phyloP scores from a whole-genome alignment of 352 stramenopile genomes.

The Pythium oligandrum region DNA sequence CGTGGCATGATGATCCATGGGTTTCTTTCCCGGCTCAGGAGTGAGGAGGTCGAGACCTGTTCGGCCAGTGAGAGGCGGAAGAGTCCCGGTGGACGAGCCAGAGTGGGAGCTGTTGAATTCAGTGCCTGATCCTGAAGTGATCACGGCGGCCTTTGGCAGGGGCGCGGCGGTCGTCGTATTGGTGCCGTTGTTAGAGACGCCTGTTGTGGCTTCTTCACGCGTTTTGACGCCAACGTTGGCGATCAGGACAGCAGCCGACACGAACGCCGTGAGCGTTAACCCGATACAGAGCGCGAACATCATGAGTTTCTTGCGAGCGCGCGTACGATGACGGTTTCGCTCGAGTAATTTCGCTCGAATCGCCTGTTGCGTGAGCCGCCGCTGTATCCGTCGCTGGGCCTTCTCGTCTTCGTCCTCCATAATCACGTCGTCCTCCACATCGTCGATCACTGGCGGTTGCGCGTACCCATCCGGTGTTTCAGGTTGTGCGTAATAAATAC shows the following conservation, averaged over 20 bases:
- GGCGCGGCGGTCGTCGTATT: not conserved
- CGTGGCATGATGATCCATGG: too few species aligned
- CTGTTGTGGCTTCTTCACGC: constrained; percentile 2
- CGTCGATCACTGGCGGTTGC: not conserved
- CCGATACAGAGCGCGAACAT: constrained; percentile 55
- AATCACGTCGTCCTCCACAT: constrained; percentile 12
- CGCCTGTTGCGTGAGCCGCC: constrained; percentile 49
- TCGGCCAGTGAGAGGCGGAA: not conserved
- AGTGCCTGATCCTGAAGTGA: too few species aligned
- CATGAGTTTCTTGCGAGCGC: constrained; percentile 52
- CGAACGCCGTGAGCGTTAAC: constrained; percentile 54
- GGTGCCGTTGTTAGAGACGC: constrained; percentile 2
- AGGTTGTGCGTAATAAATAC: constrained; percentile 15
- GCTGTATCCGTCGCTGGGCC: constrained; percentile 38
- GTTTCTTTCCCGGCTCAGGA: constrained; percentile 1
- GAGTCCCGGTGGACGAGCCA: constrained; percentile 10
- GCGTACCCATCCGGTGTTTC: constrained; percentile 12
- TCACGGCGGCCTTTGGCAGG: too few species aligned
- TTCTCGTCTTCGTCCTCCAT: constrained; percentile 39
- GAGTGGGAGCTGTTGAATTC: not conserved
- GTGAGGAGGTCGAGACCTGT: constrained; percentile 17
- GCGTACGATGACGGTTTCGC: constrained; percentile 47
- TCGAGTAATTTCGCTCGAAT: constrained; percentile 48
- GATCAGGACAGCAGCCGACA: constrained; percentile 54
- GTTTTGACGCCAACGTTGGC: constrained; percentile 37